Base-by-base conservation (phyloP, 306 rosid species). In the Prunus mume region DNA sequence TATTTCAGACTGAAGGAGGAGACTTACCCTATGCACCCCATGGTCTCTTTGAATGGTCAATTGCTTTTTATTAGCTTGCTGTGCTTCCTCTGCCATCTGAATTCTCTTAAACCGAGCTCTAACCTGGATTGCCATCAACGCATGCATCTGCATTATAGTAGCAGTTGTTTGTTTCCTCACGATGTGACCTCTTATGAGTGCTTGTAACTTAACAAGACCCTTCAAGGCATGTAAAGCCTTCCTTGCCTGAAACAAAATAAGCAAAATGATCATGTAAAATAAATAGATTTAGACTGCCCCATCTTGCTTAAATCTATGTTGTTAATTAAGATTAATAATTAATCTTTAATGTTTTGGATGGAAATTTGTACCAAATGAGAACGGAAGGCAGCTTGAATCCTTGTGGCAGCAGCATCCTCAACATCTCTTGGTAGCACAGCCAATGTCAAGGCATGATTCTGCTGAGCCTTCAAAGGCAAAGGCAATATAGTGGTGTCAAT, bases 141-240 rank as follows among this genome's bases (percentile, higher is more conserved):
- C 97, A 68, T 90, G 99, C 93, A 95, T 88, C 75, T 89, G 86
- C 57, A 76, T 86, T 79, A 95, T 74, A 9, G 91, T 85, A 34
- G 93, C 85, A 54, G 86, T 83, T 30, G 95, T 87, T 82, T 86
- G 93, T 83, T 92, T 95, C 84, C 99, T 90, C 34, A 95, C 97
- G 52, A 88, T 93, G 73, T 92, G 88, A 55, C 97, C 99, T 80
- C 97, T 92, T 69, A 92, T 91, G 1, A 88, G 87, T 78, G 99
- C 99, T 68, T 92, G 99, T 58, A 95, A 68, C 88, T 92, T 95
- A 57, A 95, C 99, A 68, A 95, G 73, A 69, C 93, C 96, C 83
- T 67, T 95, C 74, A 92, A 86, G 76, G 98, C 98, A 78, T 85
- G 91, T 71, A 95, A 83, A 65, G 98, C 97, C 76, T 82, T 92